Conservation (phyloP, 257 asterid species). For the Scutellaria baicalensis region DNA sequence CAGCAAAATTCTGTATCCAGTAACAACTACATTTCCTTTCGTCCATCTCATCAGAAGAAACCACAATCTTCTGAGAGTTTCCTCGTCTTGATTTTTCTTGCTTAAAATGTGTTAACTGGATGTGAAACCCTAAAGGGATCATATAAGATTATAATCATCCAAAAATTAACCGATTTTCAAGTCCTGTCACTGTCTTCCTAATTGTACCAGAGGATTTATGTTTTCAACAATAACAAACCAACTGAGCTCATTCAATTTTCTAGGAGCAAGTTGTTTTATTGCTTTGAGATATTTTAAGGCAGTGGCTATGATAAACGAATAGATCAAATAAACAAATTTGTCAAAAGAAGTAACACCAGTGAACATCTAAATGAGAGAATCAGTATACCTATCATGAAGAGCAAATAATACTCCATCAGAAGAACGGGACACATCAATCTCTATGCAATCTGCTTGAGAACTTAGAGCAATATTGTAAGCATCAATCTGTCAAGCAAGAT, state of each 20-base stretch:
- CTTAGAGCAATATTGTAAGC: slow-evolving; percentile 63
- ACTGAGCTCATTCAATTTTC: neutral
- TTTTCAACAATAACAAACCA: neutral
- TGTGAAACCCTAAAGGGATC: neutral
- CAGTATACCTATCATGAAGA: slow-evolving; percentile 81
- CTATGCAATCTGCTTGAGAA: slow-evolving; percentile 87
- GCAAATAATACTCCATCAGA: slow-evolving; percentile 86
- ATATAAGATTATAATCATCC: neutral
- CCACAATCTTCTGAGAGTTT: neutral
- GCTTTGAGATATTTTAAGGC: neutral
- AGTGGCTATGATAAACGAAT: neutral
- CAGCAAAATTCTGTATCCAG: neutral
- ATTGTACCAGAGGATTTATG: neutral
- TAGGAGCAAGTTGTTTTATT: neutral
- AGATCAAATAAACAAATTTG: neutral
- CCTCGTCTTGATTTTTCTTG: neutral
- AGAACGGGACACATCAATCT: slow-evolving; percentile 93
- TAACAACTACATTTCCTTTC: neutral
- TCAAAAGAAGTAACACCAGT: slow-evolving; percentile 10
- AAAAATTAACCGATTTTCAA: neutral
- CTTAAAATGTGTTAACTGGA: slow-evolving; percentile 6
- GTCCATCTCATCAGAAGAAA: neutral
- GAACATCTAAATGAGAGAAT: slow-evolving; percentile 1
- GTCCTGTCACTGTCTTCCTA: neutral
- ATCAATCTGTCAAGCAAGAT: slow-evolving; percentile 44